These are phyloP conservation scores for Cladosporium halotolerans DNA, from an alignment of 2,329 filamentous ascomycete species.

Conservation along the genomic window DNA sequence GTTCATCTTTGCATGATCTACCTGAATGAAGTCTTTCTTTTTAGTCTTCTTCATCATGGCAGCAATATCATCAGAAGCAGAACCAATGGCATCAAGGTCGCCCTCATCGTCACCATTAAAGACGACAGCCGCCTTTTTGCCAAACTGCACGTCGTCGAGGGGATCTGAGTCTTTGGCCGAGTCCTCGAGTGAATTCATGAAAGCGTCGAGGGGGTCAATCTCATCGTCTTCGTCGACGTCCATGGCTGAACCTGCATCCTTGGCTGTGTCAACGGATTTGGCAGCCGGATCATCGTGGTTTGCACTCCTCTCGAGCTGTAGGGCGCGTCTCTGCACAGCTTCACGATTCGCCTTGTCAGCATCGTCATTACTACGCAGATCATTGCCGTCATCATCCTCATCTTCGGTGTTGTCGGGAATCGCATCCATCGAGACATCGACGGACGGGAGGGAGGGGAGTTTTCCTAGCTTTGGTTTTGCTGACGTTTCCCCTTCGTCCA, in stretches of 20 bases:
- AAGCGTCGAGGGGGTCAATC: slow-evolving; percentile 89
- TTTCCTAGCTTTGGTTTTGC: slow-evolving; percentile 78
- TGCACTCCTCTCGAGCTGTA: slow-evolving; percentile 36
- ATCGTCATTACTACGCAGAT: slow-evolving; percentile 80
- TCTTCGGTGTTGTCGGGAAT: slow-evolving; percentile 47
- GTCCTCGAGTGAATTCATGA: slow-evolving; percentile 70
- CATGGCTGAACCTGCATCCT: slow-evolving; percentile 19
- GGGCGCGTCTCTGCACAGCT: slow-evolving; percentile 69
- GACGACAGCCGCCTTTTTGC: slow-evolving; percentile 64
- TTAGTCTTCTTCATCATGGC: slow-evolving; percentile 65
- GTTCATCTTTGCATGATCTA: slow-evolving; percentile 81
- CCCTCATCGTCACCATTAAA: slow-evolving; percentile 79
- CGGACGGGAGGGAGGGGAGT: slow-evolving; percentile 68
- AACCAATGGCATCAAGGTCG: slow-evolving; percentile 56
- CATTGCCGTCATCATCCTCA: slow-evolving; percentile 53
- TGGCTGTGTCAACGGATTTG: slow-evolving; percentile 2
- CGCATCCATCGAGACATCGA: slow-evolving; percentile 39
- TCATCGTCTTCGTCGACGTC: slow-evolving; percentile 57
- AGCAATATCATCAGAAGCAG: slow-evolving; percentile 58
- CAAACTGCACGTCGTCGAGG: slow-evolving; percentile 36
- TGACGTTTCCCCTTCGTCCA: slow-evolving; percentile 82
- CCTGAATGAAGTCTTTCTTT: slow-evolving; percentile 87
- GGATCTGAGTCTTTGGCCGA: slow-evolving; percentile 32
- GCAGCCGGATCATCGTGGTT: neutral
- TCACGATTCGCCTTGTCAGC: slow-evolving; percentile 78